These are phyloP conservation scores for Zoysia pacifica DNA, from an alignment of 176 grass and related monocot species.

Conservation along the genomic window DNA sequence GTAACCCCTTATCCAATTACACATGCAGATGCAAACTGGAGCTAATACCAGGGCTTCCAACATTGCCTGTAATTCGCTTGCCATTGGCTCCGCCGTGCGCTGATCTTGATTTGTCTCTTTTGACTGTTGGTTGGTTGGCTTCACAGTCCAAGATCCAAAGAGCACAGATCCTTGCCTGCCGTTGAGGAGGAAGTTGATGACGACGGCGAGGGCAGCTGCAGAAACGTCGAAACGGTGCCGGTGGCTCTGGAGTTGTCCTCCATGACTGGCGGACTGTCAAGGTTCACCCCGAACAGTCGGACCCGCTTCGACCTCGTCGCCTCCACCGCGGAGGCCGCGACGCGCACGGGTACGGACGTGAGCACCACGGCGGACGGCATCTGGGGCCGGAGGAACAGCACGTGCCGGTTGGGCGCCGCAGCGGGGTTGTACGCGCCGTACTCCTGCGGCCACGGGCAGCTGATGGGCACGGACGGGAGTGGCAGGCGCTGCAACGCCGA, in stretches of 20 bases:
- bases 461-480: conserved; percentile 46
- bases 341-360: conserved; percentile 56
- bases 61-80: conserved; percentile 33
- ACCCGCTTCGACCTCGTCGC: conserved; percentile 56
- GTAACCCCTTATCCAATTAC: conserved; percentile 34
- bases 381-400: conserved; percentile 63
- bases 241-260: neutral
- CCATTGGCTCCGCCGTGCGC: conserved; percentile 9
- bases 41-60: conserved; percentile 45
- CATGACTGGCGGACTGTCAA: conserved; percentile 42
- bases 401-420: conserved; percentile 24
- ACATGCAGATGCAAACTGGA: conserved; percentile 46
- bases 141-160: conserved; percentile 75
- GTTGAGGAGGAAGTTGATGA: conserved; percentile 56
- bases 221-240: conserved; percentile 14
- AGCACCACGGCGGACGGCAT: conserved; percentile 59
- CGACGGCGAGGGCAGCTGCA: conserved; percentile 35
- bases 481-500: conserved; percentile 20
- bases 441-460: conserved; percentile 44
- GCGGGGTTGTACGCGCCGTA: conserved; percentile 18
- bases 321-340: conserved; percentile 24
- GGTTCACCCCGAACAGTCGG: conserved; percentile 87
- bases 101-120: conserved; percentile 4
- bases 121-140: neutral
- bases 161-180: conserved; percentile 62